phyloP scores from a whole-genome alignment of 2,329 filamentous ascomycete genomes.

The Massarina eburnea region DNA sequence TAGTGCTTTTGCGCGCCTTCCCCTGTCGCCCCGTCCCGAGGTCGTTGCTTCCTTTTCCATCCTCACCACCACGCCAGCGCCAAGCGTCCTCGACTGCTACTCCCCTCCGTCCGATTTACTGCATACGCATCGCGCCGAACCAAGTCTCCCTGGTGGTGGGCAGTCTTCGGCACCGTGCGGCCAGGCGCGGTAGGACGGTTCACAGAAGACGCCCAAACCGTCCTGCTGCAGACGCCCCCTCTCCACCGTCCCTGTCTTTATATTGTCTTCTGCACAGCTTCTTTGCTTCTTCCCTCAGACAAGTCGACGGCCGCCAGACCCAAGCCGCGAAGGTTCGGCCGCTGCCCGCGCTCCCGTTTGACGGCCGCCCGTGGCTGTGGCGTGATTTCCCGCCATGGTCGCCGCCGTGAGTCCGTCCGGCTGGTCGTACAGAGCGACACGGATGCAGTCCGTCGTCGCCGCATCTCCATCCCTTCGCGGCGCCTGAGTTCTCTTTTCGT shows the following conservation, averaged over 20 bases:
- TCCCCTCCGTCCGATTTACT: not conserved
- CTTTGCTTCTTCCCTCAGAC: constrained; percentile 10
- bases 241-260: constrained; percentile 22
- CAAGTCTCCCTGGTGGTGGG: not conserved
- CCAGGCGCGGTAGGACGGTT: constrained; percentile 23
- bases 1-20: no score
- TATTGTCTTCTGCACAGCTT: constrained; percentile 21
- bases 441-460: constrained; percentile 7
- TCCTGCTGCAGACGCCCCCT: constrained; percentile 34
- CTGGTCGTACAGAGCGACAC: constrained; percentile 9
- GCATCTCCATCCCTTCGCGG: constrained; percentile 6
- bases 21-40: no score
- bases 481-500: constrained; percentile 3
- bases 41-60: not conserved
- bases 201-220: constrained; percentile 30
- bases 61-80: not conserved
- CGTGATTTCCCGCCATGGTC: no score
- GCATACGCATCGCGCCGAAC: not conserved
- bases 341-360: constrained; percentile 7
- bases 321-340: not conserved
- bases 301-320: constrained; percentile 1
- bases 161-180: not conserved
- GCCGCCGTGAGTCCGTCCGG: constrained; percentile 4
- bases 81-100: not conserved
- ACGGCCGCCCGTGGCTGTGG: constrained; percentile 14